Base-by-base conservation (phyloP, 345 rosid genomes). In the Citrus trifoliata region DNA sequence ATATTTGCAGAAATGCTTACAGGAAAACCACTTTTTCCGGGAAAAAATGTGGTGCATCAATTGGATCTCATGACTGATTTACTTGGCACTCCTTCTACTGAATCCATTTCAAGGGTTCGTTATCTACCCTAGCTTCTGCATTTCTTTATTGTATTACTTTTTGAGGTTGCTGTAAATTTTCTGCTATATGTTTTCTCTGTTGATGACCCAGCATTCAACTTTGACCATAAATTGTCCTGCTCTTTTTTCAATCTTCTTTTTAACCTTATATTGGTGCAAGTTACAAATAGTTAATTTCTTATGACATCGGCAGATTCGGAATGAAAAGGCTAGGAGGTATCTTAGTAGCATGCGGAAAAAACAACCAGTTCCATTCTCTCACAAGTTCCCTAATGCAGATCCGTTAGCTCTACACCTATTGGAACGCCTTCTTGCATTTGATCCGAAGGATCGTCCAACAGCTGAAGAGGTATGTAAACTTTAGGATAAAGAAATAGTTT, bases 261-360 rank as follows among this genome's bases (percentile, higher is more conserved):
- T 55, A 28, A 14, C 28, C 27, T 67, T 24, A 66, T 53, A 48
- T 40, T 67, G 35, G 32, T 65, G 13, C 25, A 42, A 55, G 72
- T 71, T 79, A 27, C 37, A 24, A 33, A 63, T 38, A 24, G 62
- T 71, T 70, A 62, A 63, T 65, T 59, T 80, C 27, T 70, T 67
- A 40, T 85, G 74, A 70, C 56, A 65, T 72, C 73, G 79, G 65
- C 90, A 94, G 99, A 96, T 96, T 84, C 89, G 98, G 16, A 94
- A 96, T 85, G 99, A 96, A 82, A 96, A 96, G 85, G 98, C 98
- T 40, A 91, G 98, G 85, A 93, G 99, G 87, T 96, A 96, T 70
- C 98, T 96, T 77, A 84, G 91, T 76, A 90, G 87, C 93, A 93
- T 95, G 99, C 88, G 97, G 82, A 95, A 85, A 68, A 96, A 96